These are phyloP conservation scores for Dryas drummondii DNA, from an alignment of 306 rosid species.

Conservation along the genomic window DNA sequence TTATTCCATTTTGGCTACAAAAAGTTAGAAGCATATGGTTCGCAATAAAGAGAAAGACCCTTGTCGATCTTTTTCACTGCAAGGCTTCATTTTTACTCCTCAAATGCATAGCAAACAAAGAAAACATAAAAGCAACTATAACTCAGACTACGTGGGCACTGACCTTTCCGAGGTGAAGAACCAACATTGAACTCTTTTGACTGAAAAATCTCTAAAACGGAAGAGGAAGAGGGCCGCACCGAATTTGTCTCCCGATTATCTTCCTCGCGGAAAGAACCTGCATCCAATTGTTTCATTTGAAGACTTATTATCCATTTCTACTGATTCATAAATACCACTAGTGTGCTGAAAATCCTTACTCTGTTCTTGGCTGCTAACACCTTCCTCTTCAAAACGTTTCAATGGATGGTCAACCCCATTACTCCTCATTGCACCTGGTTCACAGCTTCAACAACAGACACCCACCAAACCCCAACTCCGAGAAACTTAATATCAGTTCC, in stretches of 20 bases:
- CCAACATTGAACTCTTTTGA: conserved; percentile 30
- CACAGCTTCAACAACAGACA: conserved; percentile 9
- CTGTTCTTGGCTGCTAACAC: conserved; percentile 25
- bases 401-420: conserved; percentile 39
- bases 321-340: conserved; percentile 23
- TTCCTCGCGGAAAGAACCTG: conserved; percentile 28
- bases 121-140: conserved; percentile 7
- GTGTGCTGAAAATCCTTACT: conserved; percentile 27
- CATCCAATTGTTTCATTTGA: conserved; percentile 19
- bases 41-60: background rate
- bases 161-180: conserved; percentile 54
- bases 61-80: background rate
- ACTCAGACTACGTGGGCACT: conserved; percentile 22
- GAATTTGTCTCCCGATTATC: conserved; percentile 25
- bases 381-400: conserved; percentile 28
- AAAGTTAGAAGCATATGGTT: background rate
- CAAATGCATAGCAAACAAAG: background rate
- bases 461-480: conserved; percentile 12
- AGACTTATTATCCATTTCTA: conserved; percentile 15
- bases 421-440: conserved; percentile 33
- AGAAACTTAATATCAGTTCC: conserved; percentile 21
- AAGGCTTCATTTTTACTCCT: background rate
- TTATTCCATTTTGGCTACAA: background rate
- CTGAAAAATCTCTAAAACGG: conserved; percentile 28
- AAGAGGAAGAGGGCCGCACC: conserved; percentile 5